Percentiles rank a stretch among this genome's conserved stretches.
These are phyloP conservation scores for Capronia coronata DNA, from an alignment of 2,329 filamentous ascomycete genomes.

Conservation along the genomic window DNA sequence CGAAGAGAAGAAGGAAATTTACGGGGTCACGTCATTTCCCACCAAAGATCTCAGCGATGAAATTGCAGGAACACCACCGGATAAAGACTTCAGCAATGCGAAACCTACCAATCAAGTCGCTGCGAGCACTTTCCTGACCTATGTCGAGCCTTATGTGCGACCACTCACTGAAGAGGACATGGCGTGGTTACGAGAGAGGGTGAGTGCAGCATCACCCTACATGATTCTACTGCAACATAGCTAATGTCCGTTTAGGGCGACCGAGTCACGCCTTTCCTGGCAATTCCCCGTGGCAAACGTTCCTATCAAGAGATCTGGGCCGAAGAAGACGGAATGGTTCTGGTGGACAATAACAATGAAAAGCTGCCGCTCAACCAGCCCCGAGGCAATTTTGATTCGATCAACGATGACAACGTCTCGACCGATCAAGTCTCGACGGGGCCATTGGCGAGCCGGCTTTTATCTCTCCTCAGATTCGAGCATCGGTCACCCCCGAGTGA, in stretches of 20 bases:
- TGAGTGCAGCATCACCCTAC: slow-evolving; percentile 32
- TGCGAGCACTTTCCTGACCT: slow-evolving; percentile 85
- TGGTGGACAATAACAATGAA: slow-evolving; percentile 62
- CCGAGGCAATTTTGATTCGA: slow-evolving; percentile 75
- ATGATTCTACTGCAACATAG: not conserved
- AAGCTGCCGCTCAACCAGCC: slow-evolving; percentile 72
- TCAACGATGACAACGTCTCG: slow-evolving; percentile 79
- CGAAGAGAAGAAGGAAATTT: slow-evolving; percentile 81
- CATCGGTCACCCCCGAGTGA: slow-evolving; percentile 47
- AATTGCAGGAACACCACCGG: slow-evolving; percentile 81
- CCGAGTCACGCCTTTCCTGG: slow-evolving; percentile 72
- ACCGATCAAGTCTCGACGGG: slow-evolving; percentile 85
- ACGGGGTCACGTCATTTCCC: slow-evolving; percentile 79
- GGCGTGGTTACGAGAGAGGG: slow-evolving; percentile 79
- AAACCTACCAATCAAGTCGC: slow-evolving; percentile 93
- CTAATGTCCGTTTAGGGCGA: slow-evolving; percentile 55
- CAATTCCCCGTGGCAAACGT: slow-evolving; percentile 75
- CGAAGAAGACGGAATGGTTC: slow-evolving; percentile 79
- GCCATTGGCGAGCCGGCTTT: slow-evolving; percentile 72
- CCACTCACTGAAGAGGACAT: slow-evolving; percentile 88
- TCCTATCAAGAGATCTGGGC: slow-evolving; percentile 90
- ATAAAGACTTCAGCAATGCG: slow-evolving; percentile 90
- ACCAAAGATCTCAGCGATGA: slow-evolving; percentile 71
- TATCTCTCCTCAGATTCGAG: slow-evolving; percentile 76
- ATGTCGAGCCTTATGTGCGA: slow-evolving; percentile 85